Percentiles rank a stretch among this genome's conserved stretches.
Evolutionary conservation across 352 stramenopile species (phyloP).

Genomic region (Thraustochytrium sp.): DNA sequence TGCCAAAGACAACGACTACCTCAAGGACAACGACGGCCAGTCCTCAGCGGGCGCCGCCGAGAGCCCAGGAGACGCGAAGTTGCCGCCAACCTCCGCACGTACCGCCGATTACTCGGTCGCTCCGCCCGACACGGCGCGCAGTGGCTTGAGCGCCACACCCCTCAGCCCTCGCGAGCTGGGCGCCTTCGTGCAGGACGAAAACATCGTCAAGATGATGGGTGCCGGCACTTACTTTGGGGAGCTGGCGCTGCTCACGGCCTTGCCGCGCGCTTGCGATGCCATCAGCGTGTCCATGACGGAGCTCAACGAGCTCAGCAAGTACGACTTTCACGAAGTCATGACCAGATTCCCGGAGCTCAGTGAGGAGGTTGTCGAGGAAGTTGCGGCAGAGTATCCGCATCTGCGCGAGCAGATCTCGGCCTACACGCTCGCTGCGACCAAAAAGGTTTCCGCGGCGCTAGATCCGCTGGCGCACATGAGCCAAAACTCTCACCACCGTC

Average conservation of each 20-base stretch:
- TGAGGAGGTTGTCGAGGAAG: conserved; percentile 29
- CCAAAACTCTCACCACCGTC: too few species aligned
- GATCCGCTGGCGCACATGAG: background rate
- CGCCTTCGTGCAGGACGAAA: background rate
- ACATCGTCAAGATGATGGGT: background rate
- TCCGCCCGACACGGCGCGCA: too few species aligned
- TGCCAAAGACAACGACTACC: too few species aligned
- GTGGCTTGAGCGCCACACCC: too few species aligned
- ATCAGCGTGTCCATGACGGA: background rate
- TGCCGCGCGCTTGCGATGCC: background rate
- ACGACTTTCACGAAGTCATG: conserved; percentile 36
- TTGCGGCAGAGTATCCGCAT: conserved; percentile 17
- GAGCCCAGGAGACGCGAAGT: too few species aligned
- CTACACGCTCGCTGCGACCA: background rate
- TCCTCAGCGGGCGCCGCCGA: too few species aligned
- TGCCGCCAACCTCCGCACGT: too few species aligned
- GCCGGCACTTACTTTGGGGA: conserved; percentile 9
- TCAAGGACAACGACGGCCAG: too few species aligned
- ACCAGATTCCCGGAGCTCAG: conserved; percentile 13
- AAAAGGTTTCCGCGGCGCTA: background rate
- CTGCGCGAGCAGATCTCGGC: background rate
- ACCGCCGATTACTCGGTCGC: too few species aligned
- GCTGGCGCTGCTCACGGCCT: background rate
- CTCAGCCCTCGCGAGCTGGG: background rate
- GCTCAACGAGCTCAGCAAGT: conserved; percentile 29